Evolutionary conservation across 192 early-diverging fungal genomes (phyloP), one percentile per base, ranked within the genome.

Genomic region (Nowakowskiella sp.): DNA sequence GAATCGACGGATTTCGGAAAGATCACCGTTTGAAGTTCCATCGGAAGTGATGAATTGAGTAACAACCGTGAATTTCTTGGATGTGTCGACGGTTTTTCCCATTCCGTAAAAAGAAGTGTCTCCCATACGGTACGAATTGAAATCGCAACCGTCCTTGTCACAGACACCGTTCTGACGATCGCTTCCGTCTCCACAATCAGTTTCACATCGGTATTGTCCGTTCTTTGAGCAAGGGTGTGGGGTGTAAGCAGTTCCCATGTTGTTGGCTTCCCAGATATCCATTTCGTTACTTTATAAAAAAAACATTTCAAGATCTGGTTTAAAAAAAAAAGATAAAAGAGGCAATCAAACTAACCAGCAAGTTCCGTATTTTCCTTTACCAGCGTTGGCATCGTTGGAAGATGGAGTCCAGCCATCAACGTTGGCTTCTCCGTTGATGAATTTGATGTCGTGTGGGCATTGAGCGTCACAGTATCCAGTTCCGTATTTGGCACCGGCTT

Each of bases 181-280:
- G 6, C n/a, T 46, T 22, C 66, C 66, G 27, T 61, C 50, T 2
- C 66, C 66, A 31, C 66, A 68, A 16, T 64, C 58, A 19, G 32
- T 36, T 30, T 29, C 64, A 44, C 58, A 69, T 22, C 16, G 27
- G 9, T 9, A 27, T 26, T 52, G 44, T 2, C 65, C 65, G 13
- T 49, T 26, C 44, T 23, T 13, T 7, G n/a, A 28, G 65, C 66
- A 68, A 2, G 55, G 10, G 50, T 68, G 66, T 10, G 66, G 57
- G 31, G 66, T 68, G 54, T 47, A 60, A 23, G 66, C 66, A 3
- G 26, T 39, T 27, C 48, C 36, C 2, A 68, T 32, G 5, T 21
- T 54, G 54, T 68, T 68, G n/a, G 66, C 64, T 46, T 68, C 66
- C 66, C 66, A 68, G 25, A 68, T 26, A 48, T 68, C 66, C 61